Percentiles rank a stretch among this genome's conserved stretches.
These are phyloP conservation scores for Podaxis sp. DNA, from an alignment of 768 basidiomycete species.

Conservation along the genomic window DNA sequence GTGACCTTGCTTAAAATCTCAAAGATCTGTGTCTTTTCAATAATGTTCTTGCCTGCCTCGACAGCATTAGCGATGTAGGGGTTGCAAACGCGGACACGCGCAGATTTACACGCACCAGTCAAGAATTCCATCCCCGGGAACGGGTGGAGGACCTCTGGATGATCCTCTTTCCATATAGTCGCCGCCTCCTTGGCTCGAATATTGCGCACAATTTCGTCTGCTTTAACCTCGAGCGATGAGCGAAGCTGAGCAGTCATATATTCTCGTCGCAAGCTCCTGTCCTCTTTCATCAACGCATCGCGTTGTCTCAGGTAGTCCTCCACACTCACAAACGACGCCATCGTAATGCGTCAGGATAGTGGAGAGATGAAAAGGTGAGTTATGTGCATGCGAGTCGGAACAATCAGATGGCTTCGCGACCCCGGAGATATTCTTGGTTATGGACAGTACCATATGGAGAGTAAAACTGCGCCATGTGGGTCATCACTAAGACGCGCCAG, in stretches of 20 bases:
- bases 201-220: slow-evolving; percentile 41
- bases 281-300: slow-evolving; percentile 38
- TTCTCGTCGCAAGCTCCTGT: slow-evolving; percentile 55
- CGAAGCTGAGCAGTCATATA: slow-evolving; percentile 27
- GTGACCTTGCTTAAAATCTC: slow-evolving; percentile 57
- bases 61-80: background rate
- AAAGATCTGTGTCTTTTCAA: slow-evolving; percentile 62
- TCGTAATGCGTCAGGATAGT: background rate
- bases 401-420: background rate
- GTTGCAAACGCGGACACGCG: background rate
- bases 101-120: slow-evolving; percentile 43
- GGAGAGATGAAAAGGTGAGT: background rate
- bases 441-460: too few species aligned
- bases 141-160: slow-evolving; percentile 11
- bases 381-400: background rate
- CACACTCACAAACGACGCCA: slow-evolving; percentile 20
- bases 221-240: slow-evolving; percentile 44
- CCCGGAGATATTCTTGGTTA: too few species aligned
- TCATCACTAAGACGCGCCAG: too few species aligned
- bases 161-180: slow-evolving; percentile 14
- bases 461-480: too few species aligned
- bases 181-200: slow-evolving; percentile 16
- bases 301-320: slow-evolving; percentile 32
- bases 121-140: slow-evolving; percentile 29
- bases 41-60: slow-evolving; percentile 32